Evolutionary conservation across 768 basidiomycete genomes (phyloP), one percentile per base, ranked within the genome.

Genomic region (Naganishia onofrii): DNA sequence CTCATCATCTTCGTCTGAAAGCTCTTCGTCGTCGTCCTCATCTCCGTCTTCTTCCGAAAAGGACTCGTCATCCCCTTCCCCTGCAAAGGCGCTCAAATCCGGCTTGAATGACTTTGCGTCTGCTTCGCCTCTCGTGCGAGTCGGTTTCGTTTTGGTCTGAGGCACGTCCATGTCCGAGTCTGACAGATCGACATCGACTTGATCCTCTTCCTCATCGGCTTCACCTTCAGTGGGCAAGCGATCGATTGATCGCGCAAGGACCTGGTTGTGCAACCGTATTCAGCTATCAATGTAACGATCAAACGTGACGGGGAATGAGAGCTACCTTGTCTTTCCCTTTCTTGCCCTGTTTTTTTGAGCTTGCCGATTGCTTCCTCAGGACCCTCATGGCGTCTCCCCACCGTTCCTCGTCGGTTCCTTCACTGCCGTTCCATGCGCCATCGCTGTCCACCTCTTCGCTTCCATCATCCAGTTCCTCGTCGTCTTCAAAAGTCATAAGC

Each of bases 361-460:
- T 75, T 13, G 60, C 70, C 52, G 73, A 74, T 3, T 74, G 74
- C 71, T 74, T 77, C 26, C 74, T 68, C 67, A 78, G 48, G 56
- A 77, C 75, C 58, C 75, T 66, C 66, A 82, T 80, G 21, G 78
- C 78, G 72, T 76, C 78, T 9, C 79, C 79, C 80, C 77, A 81
- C 52, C 77, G 28, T 65, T 78, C 75, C 72, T 82, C 77, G 76
- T 81, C 79, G 76, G 75, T 76, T 13, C 77, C 81, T 29, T 74
- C 79, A 66, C 65, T 66, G 32, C 79, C 79, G 15, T 79, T 79
- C 75, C 80, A 77, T 38, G 83, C 83, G 70, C 79, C 78, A 74
- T 81, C 82, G 38, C 76, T 78, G 38, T 82, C 83, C 28, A 82
- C 76, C 26, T 78, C 75, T 58, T 77, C 75, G 51, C 60, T 74